Evolutionary conservation across 306 rosid species (phyloP), one percentile per base, ranked within the genome.

Genomic region (Cucurbita ficifolia): DNA sequence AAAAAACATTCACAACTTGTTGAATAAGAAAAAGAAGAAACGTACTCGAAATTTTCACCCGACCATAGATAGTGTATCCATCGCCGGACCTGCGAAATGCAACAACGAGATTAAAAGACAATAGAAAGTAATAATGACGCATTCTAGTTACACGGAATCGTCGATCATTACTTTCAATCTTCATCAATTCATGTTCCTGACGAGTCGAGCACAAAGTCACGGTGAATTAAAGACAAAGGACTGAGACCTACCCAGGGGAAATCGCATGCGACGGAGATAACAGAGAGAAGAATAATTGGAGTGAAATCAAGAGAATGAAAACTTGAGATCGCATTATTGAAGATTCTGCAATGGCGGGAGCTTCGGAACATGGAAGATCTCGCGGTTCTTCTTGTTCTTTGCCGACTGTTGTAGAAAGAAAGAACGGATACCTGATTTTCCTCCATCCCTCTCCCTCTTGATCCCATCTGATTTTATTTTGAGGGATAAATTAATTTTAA

Each of bases 21-120:
- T 29, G 42, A 68, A 68, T 7, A 24, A 24, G 45, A 29, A 61
- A 58, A 29, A 24, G 57, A 8, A 61, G 61, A 73, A 63, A 75
- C 96, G 24, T 87, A 95, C 99, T 63, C 1, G 85, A 90, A 76
- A 95, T 89, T 90, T 78, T 95, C 70, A 89, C 97, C 63, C 96
- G 96, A 76, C 99, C 97, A 69, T 80, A 85, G 64, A 95, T 89
- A 16, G 91, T 78, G 88, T 78, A 85, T 8, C 99, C 97, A 54
- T 95, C 99, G 45, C 83, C 39, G 48, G 87, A 87, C 79, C 96
- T 91, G 83, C 29, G 53, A 33, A 79, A 60, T 36, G 35, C 19
- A 42, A 74, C 39, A 77, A 39, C 48, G 43, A 62, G 43, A 57
- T 57, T 19, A 5, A 70, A 48, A 50, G 62, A 48, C 39, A 14